Conservation (phyloP, 495 filamentous ascomycete species). For the Xylaria longipes region DNA sequence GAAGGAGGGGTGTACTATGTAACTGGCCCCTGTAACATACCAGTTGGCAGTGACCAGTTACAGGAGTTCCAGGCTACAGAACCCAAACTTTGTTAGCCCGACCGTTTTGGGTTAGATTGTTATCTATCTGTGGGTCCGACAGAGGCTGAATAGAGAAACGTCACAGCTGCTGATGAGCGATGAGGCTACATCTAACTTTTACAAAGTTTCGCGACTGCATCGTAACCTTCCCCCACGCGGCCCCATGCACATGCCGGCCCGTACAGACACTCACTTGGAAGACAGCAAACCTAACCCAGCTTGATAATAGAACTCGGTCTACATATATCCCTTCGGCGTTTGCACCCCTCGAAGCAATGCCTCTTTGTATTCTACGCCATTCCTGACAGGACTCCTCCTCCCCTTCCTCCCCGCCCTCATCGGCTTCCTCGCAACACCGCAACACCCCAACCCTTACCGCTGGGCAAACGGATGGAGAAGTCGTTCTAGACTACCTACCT, state of each 20-base stretch:
- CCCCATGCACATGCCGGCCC: background rate
- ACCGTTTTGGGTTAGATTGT: background rate
- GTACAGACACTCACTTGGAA: background rate
- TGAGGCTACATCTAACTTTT: background rate
- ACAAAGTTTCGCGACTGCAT: constrained; percentile 23
- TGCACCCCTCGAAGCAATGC: constrained; percentile 23
- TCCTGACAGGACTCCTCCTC: constrained; percentile 21
- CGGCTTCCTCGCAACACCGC: background rate
- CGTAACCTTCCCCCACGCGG: constrained; percentile 30
- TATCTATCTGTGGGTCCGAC: background rate
- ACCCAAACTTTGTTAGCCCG: background rate
- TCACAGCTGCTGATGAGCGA: constrained; percentile 26
- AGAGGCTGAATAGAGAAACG: constrained; percentile 19
- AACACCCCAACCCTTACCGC: background rate
- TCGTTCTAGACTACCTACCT: constrained; percentile 4
- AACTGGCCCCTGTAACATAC: too few species aligned
- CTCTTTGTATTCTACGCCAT: constrained; percentile 23
- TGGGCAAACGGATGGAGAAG: constrained; percentile 10
- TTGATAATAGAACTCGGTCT: background rate
- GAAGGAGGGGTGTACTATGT: too few species aligned
- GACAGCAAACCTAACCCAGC: background rate
- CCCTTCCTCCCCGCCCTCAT: background rate
- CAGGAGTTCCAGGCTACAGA: too few species aligned
- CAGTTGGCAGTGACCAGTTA: too few species aligned
- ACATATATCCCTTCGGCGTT: constrained; percentile 2